Evolutionary conservation across 1,284 basidiomycete species (phyloP), one percentile per base, ranked within the genome.

Genomic region (Cryptococcus sp.): DNA sequence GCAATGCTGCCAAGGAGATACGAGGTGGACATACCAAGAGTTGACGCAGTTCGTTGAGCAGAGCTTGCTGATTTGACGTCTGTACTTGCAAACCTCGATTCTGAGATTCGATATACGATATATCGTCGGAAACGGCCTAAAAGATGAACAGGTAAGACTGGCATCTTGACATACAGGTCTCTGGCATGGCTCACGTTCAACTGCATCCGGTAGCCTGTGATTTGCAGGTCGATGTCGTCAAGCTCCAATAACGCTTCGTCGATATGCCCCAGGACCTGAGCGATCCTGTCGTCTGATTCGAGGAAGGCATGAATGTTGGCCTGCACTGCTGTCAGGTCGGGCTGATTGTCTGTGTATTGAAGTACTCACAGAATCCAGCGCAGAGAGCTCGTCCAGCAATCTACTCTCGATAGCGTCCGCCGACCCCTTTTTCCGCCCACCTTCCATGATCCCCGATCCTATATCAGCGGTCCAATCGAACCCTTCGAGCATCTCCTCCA

Each of bases 401-500:
- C 92, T 82, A 19, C 88, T 88, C 76, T 95, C 91, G 61, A 95
- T 92, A 60, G 92, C 83, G 72, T 94, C 92, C 35, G 89, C 89
- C 5, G 89, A 86, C n/a, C 88, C 88, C 66, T 84, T 76, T 62
- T 72, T 73, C 35, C 59, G 54, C 6, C 68, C 62, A n/a, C 60
- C 65, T 2, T 58, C 59, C 8, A 48, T 65, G 3, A 52, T 41
- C 35, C 60, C 61, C 31, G 31, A 10, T 35, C 31, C 31, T 35
- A 35, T 13, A 35, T 35, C 31, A 6, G 65, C 59, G 8, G 67
- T 66, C 93, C 92, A 98, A 75, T 99, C 95, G 72, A 97, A 95
- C 0, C 94, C 94, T 72, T 99, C 95, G 11, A 99, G 83, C 91
- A 99, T 94, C 75, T 99, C 96, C 74, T 99, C 96, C 3, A 99